Base-by-base conservation (phyloP, 78 protist species). In the Trichosphaerium sp. region DNA sequence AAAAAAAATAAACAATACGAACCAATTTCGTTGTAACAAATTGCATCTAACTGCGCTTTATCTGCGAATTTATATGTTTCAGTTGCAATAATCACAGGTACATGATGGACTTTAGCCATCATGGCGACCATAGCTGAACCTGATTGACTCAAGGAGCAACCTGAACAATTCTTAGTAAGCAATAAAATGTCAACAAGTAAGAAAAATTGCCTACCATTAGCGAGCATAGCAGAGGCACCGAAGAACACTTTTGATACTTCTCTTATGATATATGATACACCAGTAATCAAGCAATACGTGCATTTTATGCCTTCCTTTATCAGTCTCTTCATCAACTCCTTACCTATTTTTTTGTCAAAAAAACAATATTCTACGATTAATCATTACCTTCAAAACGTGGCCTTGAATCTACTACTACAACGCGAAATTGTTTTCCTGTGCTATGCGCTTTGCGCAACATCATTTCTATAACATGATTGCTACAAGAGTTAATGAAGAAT, bases 51-150 rank as follows among this genome's bases (percentile, higher is more conserved):
- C 65, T 83, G 90, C 23, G 75, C 88, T 23, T 78, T 61, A 35
- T 86, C 95, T 23, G 87, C 14, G 66, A 94, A 96, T 78, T 94
- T 96, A 84, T 90, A 93, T 35, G 94, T 83, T 66, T 94, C 98
- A 28, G 97, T 92, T 57, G 90, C 78, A 29, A 92, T 85, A 25
- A 94, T 76, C 60, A 94, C 87, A n/a, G 98, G 98, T 18, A 87
- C 77, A 41, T 80, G 71, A 74, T 49, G 83, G 32, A 79, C 40
- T 12, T 75, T 48, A 1, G 98, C 96, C 63, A 74, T 60, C 74
- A 86, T 62, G n/a, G 92, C 89, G 7, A 96, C 89, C n/a, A 63
- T 34, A 7, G 93, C 80, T 1, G 98, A n/a, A n/a, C n/a, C n/a
- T n/a, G n/a, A n/a, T n/a, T n/a, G n/a, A n/a, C n/a, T n/a, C n/a